A percentile compares a stretch with the other conserved stretches of the same genome.
Evolutionary conservation across 306 rosid genomes (phyloP).

Genomic region (Crotalaria pallida): DNA sequence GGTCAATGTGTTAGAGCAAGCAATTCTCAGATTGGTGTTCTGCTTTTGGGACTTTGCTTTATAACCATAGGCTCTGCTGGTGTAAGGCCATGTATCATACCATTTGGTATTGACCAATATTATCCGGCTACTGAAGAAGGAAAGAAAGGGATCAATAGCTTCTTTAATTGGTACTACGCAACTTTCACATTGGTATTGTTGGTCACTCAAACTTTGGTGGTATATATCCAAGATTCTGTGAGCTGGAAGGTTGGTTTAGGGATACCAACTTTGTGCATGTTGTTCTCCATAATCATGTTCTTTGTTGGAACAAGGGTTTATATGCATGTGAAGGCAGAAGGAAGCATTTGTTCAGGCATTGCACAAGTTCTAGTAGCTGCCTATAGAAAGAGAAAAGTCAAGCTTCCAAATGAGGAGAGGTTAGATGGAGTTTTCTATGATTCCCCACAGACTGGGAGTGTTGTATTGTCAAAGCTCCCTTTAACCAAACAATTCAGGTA

Average conservation of each 20-base stretch:
- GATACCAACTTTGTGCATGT: slow-evolving; percentile 50
- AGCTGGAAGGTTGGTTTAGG: slow-evolving; percentile 81
- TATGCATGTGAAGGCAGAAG: slow-evolving; percentile 43
- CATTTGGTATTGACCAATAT: slow-evolving; percentile 77
- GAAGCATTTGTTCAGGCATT: slow-evolving; percentile 50
- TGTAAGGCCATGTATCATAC: slow-evolving; percentile 72
- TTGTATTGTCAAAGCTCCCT: slow-evolving; percentile 42
- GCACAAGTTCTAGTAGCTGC: slow-evolving; percentile 55
- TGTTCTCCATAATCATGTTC: slow-evolving; percentile 42
- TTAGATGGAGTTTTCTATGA: slow-evolving; percentile 32
- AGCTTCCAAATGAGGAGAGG: slow-evolving; percentile 25
- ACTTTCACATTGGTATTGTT: slow-evolving; percentile 35
- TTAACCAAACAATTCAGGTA: slow-evolving; percentile 56
- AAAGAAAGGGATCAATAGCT: slow-evolving; percentile 49
- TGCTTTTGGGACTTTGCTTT: slow-evolving; percentile 39
- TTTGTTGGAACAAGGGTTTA: too few species aligned
- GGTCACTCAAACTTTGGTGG: slow-evolving; percentile 42
- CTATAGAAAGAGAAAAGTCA: slow-evolving; percentile 44
- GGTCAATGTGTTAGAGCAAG: slow-evolving; percentile 41
- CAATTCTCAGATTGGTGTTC: slow-evolving; percentile 35
- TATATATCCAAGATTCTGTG: slow-evolving; percentile 62
- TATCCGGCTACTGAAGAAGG: slow-evolving; percentile 58
- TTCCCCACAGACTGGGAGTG: slow-evolving; percentile 38
- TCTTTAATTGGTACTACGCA: slow-evolving; percentile 62
- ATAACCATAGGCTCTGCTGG: slow-evolving; percentile 56